A percentile compares a stretch with the other conserved stretches of the same genome.
These are phyloP conservation scores for Glycine tomentella DNA, from an alignment of 306 rosid genomes.

Conservation along the genomic window DNA sequence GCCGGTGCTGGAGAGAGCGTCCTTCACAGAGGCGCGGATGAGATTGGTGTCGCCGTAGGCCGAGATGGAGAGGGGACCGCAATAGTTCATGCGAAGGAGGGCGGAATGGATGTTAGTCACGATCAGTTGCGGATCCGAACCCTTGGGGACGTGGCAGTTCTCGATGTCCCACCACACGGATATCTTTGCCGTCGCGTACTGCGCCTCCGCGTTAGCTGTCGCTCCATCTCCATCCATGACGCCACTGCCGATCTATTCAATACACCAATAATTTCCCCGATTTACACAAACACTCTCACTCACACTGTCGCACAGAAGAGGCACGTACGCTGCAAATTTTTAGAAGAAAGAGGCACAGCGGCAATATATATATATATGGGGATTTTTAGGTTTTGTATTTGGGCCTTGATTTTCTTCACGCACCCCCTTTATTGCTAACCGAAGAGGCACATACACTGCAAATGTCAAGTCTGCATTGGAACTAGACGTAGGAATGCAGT, in stretches of 20 bases:
- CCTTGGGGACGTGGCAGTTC: too few species aligned
- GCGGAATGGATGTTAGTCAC: constrained; percentile 89
- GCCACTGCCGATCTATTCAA: neutral
- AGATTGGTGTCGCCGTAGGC: constrained; percentile 88
- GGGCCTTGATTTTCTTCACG: too few species aligned
- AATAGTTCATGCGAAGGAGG: constrained; percentile 70
- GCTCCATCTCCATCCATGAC: constrained; percentile 50
- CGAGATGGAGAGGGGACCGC: constrained; percentile 85
- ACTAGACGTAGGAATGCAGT: neutral
- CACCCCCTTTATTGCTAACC: too few species aligned
- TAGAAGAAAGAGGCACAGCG: too few species aligned
- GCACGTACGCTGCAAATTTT: too few species aligned
- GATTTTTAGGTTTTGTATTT: too few species aligned
- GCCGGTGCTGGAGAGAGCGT: constrained; percentile 90
- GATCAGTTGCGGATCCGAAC: constrained; percentile 73
- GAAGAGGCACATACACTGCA: too few species aligned
- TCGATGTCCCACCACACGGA: constrained; percentile 99
- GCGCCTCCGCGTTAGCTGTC: constrained; percentile 63
- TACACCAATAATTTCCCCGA: neutral
- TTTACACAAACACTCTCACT: too few species aligned
- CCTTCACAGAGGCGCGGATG: constrained; percentile 72
- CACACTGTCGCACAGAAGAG: too few species aligned
- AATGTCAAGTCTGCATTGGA: constrained; percentile 28
- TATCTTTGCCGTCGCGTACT: constrained; percentile 72
- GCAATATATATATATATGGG: too few species aligned